Conservation (phyloP, 208 protist species). For the Trypanosoma mega region DNA sequence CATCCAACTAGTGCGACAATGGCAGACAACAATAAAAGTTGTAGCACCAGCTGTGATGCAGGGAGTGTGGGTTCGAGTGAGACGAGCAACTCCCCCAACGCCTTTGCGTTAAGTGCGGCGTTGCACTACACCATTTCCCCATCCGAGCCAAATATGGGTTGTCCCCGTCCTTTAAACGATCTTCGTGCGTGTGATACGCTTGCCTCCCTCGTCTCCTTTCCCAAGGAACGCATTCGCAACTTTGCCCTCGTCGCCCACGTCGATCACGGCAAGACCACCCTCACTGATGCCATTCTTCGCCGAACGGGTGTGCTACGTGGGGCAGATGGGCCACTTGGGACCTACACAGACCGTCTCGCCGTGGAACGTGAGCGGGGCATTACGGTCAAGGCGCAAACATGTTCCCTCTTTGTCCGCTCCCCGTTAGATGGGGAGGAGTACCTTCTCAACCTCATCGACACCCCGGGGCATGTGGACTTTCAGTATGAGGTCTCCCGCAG, state of each 20-base stretch:
- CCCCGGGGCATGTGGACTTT: constrained; percentile 98
- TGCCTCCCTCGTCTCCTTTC: constrained; percentile 42
- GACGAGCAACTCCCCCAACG: not conserved
- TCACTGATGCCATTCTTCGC: constrained; percentile 88
- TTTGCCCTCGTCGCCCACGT: constrained; percentile 91
- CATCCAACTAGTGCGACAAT: no score
- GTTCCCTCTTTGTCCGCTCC: constrained; percentile 76
- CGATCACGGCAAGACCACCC: constrained; percentile 93
- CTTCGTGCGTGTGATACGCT: constrained; percentile 14
- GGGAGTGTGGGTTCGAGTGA: not conserved
- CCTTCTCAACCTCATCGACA: constrained; percentile 98
- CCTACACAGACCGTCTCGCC: constrained; percentile 92
- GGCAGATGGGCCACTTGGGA: constrained; percentile 54
- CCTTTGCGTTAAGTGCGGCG: not conserved
- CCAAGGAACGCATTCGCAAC: constrained; percentile 78
- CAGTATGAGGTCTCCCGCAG: constrained; percentile 97
- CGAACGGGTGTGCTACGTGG: constrained; percentile 70
- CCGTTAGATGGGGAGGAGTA: constrained; percentile 51
- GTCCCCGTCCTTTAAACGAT: constrained; percentile 15
- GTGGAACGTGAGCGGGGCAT: constrained; percentile 96
- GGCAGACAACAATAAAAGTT: no score
- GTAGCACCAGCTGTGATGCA: no score
- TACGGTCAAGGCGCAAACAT: constrained; percentile 95
- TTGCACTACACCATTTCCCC: constrained; percentile 9
- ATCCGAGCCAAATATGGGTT: constrained; percentile 17